Percentiles rank a stretch among this genome's conserved stretches.
Evolutionary conservation across 257 asterid genomes (phyloP).

Genomic region (Apocynum venetum): DNA sequence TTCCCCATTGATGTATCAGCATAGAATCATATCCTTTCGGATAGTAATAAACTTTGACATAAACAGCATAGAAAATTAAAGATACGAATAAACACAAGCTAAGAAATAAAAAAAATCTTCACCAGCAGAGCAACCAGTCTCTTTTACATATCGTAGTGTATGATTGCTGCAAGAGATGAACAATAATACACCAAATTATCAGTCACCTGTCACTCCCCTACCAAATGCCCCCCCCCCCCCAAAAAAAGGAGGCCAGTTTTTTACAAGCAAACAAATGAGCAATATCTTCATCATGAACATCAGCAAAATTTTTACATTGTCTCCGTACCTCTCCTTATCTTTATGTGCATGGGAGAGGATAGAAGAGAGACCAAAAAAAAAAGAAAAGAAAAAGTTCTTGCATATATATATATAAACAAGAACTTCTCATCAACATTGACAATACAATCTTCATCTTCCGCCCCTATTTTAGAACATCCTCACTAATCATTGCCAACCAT

Average conservation of each 20-base stretch:
- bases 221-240: background rate
- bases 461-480: background rate
- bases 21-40: background rate
- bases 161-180: background rate
- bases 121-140: background rate
- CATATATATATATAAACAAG: background rate
- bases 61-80: background rate
- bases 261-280: constrained; percentile 2
- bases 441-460: background rate
- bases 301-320: constrained; percentile 1
- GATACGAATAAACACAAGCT: background rate
- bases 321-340: constrained; percentile 29
- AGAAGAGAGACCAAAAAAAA: constrained; percentile 9
- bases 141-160: background rate
- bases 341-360: constrained; percentile 26
- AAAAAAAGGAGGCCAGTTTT: background rate
- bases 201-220: background rate
- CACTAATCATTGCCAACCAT: background rate
- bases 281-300: background rate
- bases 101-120: background rate
- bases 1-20: background rate
- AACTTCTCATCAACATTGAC: background rate
- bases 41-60: background rate
- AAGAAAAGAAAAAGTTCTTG: background rate
- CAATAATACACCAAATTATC: background rate